Base-by-base conservation (phyloP, 2,329 filamentous ascomycete genomes). In the Raffaelea albimanens region DNA sequence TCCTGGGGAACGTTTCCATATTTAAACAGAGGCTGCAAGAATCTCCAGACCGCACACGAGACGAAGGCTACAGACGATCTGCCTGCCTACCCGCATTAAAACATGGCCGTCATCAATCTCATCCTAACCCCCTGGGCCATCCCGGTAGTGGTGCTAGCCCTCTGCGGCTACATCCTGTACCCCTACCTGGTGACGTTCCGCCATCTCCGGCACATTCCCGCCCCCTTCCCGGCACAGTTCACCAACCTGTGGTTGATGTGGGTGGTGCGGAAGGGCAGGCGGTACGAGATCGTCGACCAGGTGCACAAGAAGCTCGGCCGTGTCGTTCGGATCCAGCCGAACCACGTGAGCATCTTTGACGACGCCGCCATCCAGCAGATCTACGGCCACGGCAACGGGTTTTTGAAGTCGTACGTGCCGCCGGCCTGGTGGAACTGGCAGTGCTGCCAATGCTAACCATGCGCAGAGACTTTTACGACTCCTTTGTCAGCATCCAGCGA, bases 401-500 rank as follows among this genome's bases (percentile, higher is more conserved):
- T 87, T 56, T 59, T 87, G 50, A 88, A 88, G 62, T 70, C 81
- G 75, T 83, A 63, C 45, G 73, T 68, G 5, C 18, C 4, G 14
- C 3, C 9, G 10, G n/a, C n/a, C n/a, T n/a, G n/a, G n/a, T n/a
- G 31, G 31, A 34, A 16, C 16, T 34, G 31, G 9, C 10, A 9
- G 16, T 9, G 16, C 31, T 34, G 31, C 16, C 10, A 16, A 34
- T 10, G 31, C 31, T 43, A 19, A n/a, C 11, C 2, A 13, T 13
- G 7, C 3, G 10, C 50, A 88, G 84, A 39, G 82, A 91, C 2
- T 95, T 90, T 67, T 95, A 95, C 58, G 87, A 95, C 58, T 85
- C 87, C 44, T 95, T 95, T 57, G 88, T 95, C 47, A 90, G 85
- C 13, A 94, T 95, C 59, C 78, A 77, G 44, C 79, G 87, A 13